phyloP scores from a whole-genome alignment of 495 filamentous ascomycete genomes.

The Niebla homalea region DNA sequence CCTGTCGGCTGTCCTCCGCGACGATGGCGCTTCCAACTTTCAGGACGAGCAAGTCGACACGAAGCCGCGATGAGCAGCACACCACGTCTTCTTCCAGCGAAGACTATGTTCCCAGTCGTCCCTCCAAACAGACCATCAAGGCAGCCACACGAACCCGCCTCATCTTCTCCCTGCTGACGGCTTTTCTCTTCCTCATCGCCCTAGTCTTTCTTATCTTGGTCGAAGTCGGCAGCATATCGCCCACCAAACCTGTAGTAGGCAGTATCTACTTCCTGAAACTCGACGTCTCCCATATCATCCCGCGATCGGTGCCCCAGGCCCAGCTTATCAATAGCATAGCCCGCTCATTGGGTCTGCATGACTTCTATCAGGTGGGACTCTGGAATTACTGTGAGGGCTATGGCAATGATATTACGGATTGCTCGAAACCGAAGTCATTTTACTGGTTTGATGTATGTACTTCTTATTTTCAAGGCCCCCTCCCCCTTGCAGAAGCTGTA shows the following conservation, averaged over 20 bases:
- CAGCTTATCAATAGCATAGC: slow-evolving; percentile 75
- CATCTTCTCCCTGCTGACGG: slow-evolving; percentile 43
- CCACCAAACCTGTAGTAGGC: slow-evolving; percentile 42
- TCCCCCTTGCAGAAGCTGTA: no score
- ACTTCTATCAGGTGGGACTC: slow-evolving; percentile 86
- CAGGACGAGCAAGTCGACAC: not conserved
- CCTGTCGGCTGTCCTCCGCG: not conserved
- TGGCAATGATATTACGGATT: slow-evolving; percentile 56
- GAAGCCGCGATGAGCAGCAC: slow-evolving; percentile 10
- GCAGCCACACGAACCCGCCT: slow-evolving; percentile 43
- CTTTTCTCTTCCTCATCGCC: slow-evolving; percentile 56
- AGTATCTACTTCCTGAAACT: slow-evolving; percentile 73
- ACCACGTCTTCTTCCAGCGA: not conserved
- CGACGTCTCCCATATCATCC: slow-evolving; percentile 73
- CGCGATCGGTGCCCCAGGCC: slow-evolving; percentile 58
- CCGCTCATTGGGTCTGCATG: slow-evolving; percentile 75
- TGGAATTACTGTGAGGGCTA: slow-evolving; percentile 89
- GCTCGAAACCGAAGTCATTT: slow-evolving; percentile 50
- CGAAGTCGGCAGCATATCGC: slow-evolving; percentile 52
- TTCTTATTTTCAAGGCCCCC: no score
- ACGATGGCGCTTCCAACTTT: slow-evolving; percentile 22
- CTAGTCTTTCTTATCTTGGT: slow-evolving; percentile 69
- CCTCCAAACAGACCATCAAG: slow-evolving; percentile 26
- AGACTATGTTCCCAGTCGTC: not conserved
- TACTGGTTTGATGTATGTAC: slow-evolving; percentile 64